Base-by-base conservation (phyloP, 352 stramenopile species). In the Hyaloperonospora arabidopsidis region DNA sequence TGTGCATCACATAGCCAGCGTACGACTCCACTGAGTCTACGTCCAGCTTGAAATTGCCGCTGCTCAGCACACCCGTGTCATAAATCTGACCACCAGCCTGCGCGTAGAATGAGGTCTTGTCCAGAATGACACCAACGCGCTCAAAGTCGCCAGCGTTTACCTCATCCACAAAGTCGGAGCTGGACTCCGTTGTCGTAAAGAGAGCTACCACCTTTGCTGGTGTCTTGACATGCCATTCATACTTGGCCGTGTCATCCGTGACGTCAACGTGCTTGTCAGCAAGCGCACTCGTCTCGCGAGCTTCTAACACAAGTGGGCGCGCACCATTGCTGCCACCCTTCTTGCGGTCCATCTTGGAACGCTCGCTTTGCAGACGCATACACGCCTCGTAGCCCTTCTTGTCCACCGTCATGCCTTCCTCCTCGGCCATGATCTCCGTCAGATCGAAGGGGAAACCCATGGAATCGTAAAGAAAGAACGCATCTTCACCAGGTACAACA, bases 391-490 rank as follows among this genome's bases (percentile, higher is more conserved):
- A 97, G 21, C 95, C 95, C 57, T 93, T 86, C 32, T 90, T 72
- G 66, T 98, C 94, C 25, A 98, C 79, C 15, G 76, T 97, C 67
- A 98, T 75, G 10, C 89, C 93, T 44, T 92, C 71, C 63, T 98
- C 93, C 72, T 98, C 95, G 6, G 89, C 92, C 93, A 98, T 98
- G 63, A 98, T 89, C 66, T 98, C 84, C 12, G 97, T 99, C 62
- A 99, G 80, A 70, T 99, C 97, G 45, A 99, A 78, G 5, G 97
- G 97, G 76, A 99, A 99, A 47, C 97, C 97, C 70, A 99, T 90
- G 17, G 96, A 98, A 63, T 98, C 95, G 72, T 99, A 99, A n/a
- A 99, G 67, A 67, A 98, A 98, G 76, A 99, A 99, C 2, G 96
- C 96, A 47, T 98, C 91, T 38, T 86, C 77, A 18, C 92, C 95